Percentiles rank a stretch among this genome's conserved stretches.
Conservation (phyloP, 148 eudicot species). For the Pharnaceum exiguum region DNA sequence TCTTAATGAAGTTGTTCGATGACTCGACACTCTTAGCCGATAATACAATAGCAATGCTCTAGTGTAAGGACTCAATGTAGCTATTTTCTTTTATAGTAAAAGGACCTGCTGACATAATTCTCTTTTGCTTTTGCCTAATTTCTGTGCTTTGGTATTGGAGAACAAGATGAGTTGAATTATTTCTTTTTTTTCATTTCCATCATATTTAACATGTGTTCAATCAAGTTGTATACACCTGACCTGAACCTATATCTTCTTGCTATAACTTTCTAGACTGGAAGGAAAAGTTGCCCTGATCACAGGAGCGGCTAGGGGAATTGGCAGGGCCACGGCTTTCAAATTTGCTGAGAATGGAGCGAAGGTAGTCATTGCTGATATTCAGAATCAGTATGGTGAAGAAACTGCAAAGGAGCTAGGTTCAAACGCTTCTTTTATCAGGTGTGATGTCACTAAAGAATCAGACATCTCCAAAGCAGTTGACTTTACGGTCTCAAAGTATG, state of each 20-base stretch:
- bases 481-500: conserved; percentile 37
- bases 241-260: neutral
- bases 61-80: neutral
- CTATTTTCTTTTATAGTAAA: neutral
- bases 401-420: conserved; percentile 42
- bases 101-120: neutral
- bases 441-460: conserved; percentile 66
- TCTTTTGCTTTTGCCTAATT: neutral
- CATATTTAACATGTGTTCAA: neutral
- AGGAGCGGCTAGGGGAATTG: conserved; percentile 83
- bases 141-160: neutral
- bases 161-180: no score
- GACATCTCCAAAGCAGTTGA: conserved; percentile 55
- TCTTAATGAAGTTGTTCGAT: neutral
- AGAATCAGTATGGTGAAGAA: conserved; percentile 30
- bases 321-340: conserved; percentile 57
- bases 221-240: neutral
- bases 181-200: no score
- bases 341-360: conserved; percentile 70
- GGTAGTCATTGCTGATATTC: conserved; percentile 72
- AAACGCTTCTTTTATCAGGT: conserved; percentile 48
- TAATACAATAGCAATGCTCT: neutral
- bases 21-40: conserved; percentile 4
- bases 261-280: conserved; percentile 38
- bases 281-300: conserved; percentile 89